These are phyloP conservation scores for Arctium lappa DNA, from an alignment of 129 eudicot species.

Conservation along the genomic window DNA sequence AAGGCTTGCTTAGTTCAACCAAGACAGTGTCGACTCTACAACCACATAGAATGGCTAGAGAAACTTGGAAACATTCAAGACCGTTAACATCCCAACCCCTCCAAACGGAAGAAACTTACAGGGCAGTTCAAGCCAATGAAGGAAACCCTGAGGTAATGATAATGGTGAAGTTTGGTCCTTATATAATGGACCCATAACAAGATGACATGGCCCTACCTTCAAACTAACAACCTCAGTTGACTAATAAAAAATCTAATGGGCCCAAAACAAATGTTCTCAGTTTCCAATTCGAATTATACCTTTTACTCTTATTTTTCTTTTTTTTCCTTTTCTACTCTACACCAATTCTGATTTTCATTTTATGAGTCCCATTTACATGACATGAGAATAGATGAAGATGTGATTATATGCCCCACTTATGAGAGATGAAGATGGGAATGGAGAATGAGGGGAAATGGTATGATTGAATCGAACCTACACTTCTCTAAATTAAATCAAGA, in stretches of 20 bases:
- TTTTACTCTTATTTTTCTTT: neutral
- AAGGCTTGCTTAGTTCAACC: neutral
- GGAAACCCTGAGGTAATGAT: neutral
- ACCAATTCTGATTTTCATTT: neutral
- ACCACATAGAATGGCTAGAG: neutral
- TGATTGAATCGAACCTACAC: neutral
- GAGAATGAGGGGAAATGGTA: neutral
- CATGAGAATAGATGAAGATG: neutral
- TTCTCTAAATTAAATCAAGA: neutral
- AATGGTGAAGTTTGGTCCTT: neutral
- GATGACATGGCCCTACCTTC: neutral
- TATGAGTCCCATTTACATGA: neutral
- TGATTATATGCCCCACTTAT: neutral
- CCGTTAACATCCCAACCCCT: neutral
- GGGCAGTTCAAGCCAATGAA: neutral
- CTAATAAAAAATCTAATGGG: neutral
- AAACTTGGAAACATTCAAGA: neutral
- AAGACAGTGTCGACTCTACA: neutral
- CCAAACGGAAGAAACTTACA: neutral
- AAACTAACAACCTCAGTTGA: neutral
- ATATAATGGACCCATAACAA: neutral
- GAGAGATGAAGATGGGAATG: neutral
- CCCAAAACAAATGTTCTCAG: neutral
- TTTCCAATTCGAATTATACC: neutral
- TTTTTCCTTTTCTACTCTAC: neutral